A percentile compares a stretch with the other conserved stretches of the same genome.
Evolutionary conservation across 768 basidiomycete genomes (phyloP).

Genomic region (Inosperma sp.): DNA sequence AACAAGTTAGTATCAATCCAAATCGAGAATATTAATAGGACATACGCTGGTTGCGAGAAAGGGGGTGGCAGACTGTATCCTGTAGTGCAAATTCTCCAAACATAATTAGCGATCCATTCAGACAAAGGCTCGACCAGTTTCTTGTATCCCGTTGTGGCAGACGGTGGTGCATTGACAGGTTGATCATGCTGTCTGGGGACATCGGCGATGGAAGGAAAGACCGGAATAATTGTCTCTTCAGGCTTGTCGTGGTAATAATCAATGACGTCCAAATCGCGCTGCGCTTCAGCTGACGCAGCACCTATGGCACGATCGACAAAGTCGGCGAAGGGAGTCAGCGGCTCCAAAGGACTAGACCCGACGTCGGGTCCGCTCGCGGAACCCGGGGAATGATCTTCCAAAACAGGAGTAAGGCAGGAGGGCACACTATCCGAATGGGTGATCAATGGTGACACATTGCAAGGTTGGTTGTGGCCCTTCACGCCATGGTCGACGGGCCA

Average conservation of each 20-base stretch:
- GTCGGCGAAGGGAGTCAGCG: slow-evolving; percentile 72
- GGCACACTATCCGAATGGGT: slow-evolving; percentile 36
- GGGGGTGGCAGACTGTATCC: slow-evolving; percentile 53
- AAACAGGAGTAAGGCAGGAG: slow-evolving; percentile 53
- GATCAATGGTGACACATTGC: slow-evolving; percentile 25
- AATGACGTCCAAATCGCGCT: slow-evolving; percentile 7
- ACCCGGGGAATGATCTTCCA: slow-evolving; percentile 62
- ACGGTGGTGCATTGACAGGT: slow-evolving; percentile 42
- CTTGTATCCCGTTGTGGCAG: slow-evolving; percentile 56
- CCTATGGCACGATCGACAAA: slow-evolving; percentile 71
- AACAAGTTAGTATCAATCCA: slow-evolving; percentile 8
- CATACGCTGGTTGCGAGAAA: slow-evolving; percentile 56
- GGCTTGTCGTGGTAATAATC: slow-evolving; percentile 17
- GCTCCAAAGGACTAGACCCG: slow-evolving; percentile 66
- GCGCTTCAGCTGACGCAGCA: slow-evolving; percentile 25
- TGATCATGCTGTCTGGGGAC: slow-evolving; percentile 38
- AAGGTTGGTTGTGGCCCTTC: neutral
- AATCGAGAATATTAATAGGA: slow-evolving; percentile 17
- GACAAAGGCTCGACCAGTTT: slow-evolving; percentile 73
- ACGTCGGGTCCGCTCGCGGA: slow-evolving; percentile 45
- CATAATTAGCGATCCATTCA: slow-evolving; percentile 73
- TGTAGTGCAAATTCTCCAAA: slow-evolving; percentile 82
- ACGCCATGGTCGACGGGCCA: neutral
- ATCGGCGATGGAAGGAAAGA: slow-evolving; percentile 31
- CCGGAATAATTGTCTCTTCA: slow-evolving; percentile 17